These are phyloP conservation scores for Microbotryum silenes-acaulis DNA, from an alignment of 1,284 basidiomycete genomes.

Conservation along the genomic window DNA sequence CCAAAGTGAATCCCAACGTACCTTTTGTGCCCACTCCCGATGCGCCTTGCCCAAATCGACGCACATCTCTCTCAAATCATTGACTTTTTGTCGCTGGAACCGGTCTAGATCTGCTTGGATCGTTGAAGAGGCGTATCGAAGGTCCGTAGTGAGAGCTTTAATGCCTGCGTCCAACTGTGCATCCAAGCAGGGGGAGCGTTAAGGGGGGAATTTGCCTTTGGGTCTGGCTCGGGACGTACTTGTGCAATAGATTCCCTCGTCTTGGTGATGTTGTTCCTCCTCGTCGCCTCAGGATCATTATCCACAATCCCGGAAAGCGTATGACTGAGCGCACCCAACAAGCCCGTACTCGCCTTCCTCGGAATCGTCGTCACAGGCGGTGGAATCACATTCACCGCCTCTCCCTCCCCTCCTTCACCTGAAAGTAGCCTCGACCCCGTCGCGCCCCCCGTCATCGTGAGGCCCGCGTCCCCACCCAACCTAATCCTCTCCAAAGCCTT, in stretches of 20 bases:
- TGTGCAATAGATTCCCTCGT: conserved; percentile 88
- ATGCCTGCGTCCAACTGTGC: conserved; percentile 80
- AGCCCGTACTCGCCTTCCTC: conserved; percentile 46
- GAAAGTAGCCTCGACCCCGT: not conserved
- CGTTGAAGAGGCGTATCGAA: conserved; percentile 90
- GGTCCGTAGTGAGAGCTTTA: conserved; percentile 78
- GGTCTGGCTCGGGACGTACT: conserved; percentile 46
- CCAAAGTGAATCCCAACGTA: conserved; percentile 39
- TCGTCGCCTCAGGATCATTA: conserved; percentile 89
- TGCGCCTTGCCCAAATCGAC: conserved; percentile 84
- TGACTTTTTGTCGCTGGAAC: conserved; percentile 97
- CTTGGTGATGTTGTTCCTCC: conserved; percentile 86
- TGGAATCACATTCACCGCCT: not conserved
- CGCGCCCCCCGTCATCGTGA: conserved; percentile 11
- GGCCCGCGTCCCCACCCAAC: conserved; percentile 26
- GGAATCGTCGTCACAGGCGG: not conserved
- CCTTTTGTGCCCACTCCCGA: conserved; percentile 91
- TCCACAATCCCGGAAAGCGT: conserved; percentile 98
- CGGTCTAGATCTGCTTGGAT: conserved; percentile 97
- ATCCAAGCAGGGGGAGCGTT: not conserved
- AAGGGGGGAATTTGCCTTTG: not conserved
- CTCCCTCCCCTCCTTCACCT: not conserved
- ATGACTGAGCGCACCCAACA: conserved; percentile 86
- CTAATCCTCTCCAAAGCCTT: conserved; percentile 57
- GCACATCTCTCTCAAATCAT: conserved; percentile 84